Evolutionary conservation across 2,329 filamentous ascomycete genomes (phyloP), one percentile per base, ranked within the genome.

Genomic region (Ophiocordyceps camponoti-rufipedis): DNA sequence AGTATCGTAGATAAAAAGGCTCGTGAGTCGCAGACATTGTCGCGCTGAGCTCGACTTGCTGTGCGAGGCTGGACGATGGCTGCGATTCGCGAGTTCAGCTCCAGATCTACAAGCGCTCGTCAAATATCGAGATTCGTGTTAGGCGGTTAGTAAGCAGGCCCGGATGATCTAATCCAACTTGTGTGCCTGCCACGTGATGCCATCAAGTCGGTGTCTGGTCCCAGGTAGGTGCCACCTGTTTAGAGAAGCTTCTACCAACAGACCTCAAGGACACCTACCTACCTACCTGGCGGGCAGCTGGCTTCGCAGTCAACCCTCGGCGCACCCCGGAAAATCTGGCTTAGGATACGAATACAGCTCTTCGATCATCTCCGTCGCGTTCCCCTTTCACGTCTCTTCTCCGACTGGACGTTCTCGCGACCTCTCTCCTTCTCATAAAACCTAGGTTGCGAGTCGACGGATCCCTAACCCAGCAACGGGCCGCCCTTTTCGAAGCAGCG

Each of bases 1-100:
- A 98, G 72, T 98, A 98, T 57, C 91, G 81, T 53, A 98, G 69
- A 59, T 98, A 98, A 62, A 98, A 96, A 8, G 83, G 81, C 56
- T 95, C 88, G 62, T 74, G 82, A 55, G 72, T 65, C 48, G 74
- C 69, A 54, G 82, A 69, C 73, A 82, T 87, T 48, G 57, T 23
- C 44, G 18, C 18, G 11, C 16, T 32, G n/a, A 18, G 41, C 10
- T n/a, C 14, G 14, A 3, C 35, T 8, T 11, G 14, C 35, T 39
- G 14, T n/a, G 35, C 18, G 14, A 39, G 18, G 35, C 18, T 39
- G 12, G 12, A 39, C 3, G 35, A n/a, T 19, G 14, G 35, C 12
- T 19, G 35, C 35, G 28, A 39, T 39, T 39, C 35, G 16, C 35
- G 35, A 29, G 28, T 5, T 10, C 5, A 29, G 28, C 28, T 29